Evolutionary conservation across 306 rosid species (phyloP).

Genomic region (Medicago truncatula): MtrunA17r5.0-ANR NC_053042.1:50297501-50298000

Average conservation of each 20-base stretch:
- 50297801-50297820: constrained; percentile 28
- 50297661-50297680: background rate
- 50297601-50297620: too few species aligned
- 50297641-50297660: background rate
- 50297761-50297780: constrained; percentile 35
- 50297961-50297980: constrained; percentile 12
- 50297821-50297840: background rate
- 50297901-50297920: too few species aligned
- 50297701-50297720: constrained; percentile 43
- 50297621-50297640: background rate
- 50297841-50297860: constrained; percentile 33
- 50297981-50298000: constrained; percentile 16
- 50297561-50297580: too few species aligned
- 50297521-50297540: too few species aligned
- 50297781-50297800: constrained; percentile 31
- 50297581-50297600: too few species aligned
- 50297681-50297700: constrained; percentile 10
- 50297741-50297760: background rate
- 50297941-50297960: constrained; percentile 31
- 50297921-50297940: constrained; percentile 19
- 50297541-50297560: too few species aligned
- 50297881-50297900: constrained; percentile 29
- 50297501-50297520: background rate
- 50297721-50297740: background rate
- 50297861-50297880: constrained; percentile 42